Base-by-base conservation (phyloP, 2,329 filamentous ascomycete genomes). In the Colletotrichum tabaci region DNA sequence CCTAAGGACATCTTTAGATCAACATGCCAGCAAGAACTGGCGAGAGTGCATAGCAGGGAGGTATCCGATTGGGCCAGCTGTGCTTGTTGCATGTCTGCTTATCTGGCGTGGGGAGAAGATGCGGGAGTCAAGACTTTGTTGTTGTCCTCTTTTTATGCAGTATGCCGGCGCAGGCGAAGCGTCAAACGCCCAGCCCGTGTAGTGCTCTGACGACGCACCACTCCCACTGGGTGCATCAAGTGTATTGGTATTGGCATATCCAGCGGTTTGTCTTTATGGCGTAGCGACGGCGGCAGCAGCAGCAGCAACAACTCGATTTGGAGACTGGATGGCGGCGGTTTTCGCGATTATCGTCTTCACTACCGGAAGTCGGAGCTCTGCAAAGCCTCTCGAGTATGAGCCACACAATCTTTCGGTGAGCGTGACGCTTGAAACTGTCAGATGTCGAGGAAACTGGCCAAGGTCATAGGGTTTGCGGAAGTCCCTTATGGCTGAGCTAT, bases 31-130 rank as follows among this genome's bases (percentile, higher is more conserved):
- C 30, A 50, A 42, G 15, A 23, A 15, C 30, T 26, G 35, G n/a
- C 18, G 30, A 44, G 44, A 50, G 5, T 44, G 46, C 18, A 38
- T 40, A 9, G 9, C 44, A 46, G 64, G 68, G 67, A 62, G 44
- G n/a, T 40, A 26, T 57, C 68, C 64, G 64, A 71, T 71, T 71
- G 68, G 68, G 26, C n/a, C 40, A 30, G 42, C 21, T n/a, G 15
- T n/a, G n/a, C 26, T 53, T 46, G 16, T 30, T 52, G n/a, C 44
- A 38, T 53, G 64, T 71, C 62, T 62, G 68, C 68, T 62, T 67
- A 58, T 40, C 58, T 46, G 44, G 30, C 64, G 64, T 57, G 57
- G 50, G 66, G 21, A 46, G 46, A 23, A 21, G 30, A 30, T n/a
- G 44, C 46, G 44, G 57, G 50, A 62, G 56, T 47, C 35, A 44